These are phyloP conservation scores for Clarireedia sp. DNA, from an alignment of 2,329 filamentous ascomycete genomes.

Conservation along the genomic window DNA sequence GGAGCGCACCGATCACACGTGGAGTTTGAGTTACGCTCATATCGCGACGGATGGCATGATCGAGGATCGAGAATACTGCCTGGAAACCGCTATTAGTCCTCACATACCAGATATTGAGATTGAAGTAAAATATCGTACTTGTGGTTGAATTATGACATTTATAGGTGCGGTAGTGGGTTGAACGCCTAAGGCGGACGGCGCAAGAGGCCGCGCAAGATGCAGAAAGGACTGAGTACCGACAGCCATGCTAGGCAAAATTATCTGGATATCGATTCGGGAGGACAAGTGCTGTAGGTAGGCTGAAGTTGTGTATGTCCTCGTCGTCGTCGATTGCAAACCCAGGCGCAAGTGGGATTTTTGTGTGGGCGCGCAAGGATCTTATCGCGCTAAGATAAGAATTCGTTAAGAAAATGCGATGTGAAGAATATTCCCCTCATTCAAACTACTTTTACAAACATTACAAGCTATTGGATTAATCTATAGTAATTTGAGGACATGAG, in stretches of 20 bases:
- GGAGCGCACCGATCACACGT: conserved; percentile 91
- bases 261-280: conserved; percentile 6
- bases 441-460: not conserved
- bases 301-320: conserved; percentile 2
- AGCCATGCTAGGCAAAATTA: conserved; percentile 61
- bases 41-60: conserved; percentile 80
- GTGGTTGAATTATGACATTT: conserved; percentile 88
- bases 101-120: not conserved
- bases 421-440: conserved; percentile 5
- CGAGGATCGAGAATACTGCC: conserved; percentile 71
- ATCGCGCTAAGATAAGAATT: conserved; percentile 43
- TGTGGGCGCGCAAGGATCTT: conserved; percentile 11
- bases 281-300: conserved; percentile 3
- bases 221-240: conserved; percentile 73
- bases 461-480: too few species aligned
- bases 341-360: conserved; percentile 12
- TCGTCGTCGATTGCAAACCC: conserved; percentile 9
- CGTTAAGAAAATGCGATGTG: conserved; percentile 2
- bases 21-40: conserved; percentile 66
- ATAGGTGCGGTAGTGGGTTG: conserved; percentile 85
- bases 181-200: conserved; percentile 69
- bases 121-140: conserved; percentile 49
- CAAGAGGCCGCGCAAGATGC: conserved; percentile 87
- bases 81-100: conserved; percentile 30
- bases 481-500: too few species aligned